A percentile compares a stretch with the other conserved stretches of the same genome.
These are phyloP conservation scores for Quercus lobata DNA, from an alignment of 331 rosid genomes.

Conservation along the genomic window DNA sequence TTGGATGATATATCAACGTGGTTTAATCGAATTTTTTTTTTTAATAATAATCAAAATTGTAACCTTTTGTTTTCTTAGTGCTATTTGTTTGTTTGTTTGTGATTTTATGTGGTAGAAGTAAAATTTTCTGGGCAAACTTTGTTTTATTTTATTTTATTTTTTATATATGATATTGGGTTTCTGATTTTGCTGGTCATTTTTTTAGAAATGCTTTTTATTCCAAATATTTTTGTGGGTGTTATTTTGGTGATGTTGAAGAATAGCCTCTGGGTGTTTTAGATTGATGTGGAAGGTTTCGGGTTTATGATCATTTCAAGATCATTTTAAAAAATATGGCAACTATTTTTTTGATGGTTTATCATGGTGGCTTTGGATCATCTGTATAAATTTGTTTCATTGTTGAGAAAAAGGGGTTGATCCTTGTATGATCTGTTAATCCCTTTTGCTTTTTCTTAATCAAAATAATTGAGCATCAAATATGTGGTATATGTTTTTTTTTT, in stretches of 20 bases:
- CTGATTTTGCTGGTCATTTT: neutral
- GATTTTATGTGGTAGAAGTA: neutral
- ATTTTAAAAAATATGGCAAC: neutral
- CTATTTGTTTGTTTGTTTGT: neutral
- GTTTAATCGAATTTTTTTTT: neutral
- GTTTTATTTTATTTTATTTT: too few species aligned
- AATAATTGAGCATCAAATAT: neutral
- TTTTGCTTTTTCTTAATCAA: neutral
- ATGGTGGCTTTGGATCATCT: neutral
- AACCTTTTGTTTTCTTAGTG: neutral
- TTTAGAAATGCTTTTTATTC: neutral
- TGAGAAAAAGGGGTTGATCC: too few species aligned
- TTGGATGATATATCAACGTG: neutral
- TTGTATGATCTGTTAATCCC: neutral
- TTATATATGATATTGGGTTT: neutral
- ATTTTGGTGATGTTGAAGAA: neutral
- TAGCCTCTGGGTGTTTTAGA: neutral
- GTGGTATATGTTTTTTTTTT: neutral
- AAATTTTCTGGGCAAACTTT: neutral
- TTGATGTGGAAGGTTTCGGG: neutral
- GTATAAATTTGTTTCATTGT: too few species aligned
- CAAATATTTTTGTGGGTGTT: neutral
- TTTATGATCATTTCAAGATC: neutral
- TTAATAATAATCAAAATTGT: neutral
- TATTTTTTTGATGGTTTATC: neutral